Evolutionary conservation across 192 early-diverging fungal species (phyloP).

Genomic region (Phlyctochytrium arcticum): DNA sequence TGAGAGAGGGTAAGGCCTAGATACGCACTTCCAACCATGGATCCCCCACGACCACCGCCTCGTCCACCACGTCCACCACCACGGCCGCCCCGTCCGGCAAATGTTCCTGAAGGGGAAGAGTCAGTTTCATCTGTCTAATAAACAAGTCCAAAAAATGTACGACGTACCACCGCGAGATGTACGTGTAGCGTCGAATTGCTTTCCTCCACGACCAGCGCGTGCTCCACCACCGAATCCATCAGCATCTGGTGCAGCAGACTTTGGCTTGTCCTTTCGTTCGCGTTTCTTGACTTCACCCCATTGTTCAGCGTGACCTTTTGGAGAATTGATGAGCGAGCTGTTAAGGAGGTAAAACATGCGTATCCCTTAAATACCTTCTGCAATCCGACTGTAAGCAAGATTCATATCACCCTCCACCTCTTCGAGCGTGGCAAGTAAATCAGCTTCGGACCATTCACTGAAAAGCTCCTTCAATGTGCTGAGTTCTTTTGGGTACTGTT

Average conservation of each 20-base stretch:
- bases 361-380: slow-evolving; percentile 57
- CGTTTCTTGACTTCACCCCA: slow-evolving; percentile 86
- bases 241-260: slow-evolving; percentile 2
- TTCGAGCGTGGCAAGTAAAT: slow-evolving; percentile 78
- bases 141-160: not conserved
- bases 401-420: slow-evolving; percentile 87
- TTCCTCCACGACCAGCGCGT: not conserved
- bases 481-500: slow-evolving; percentile 27
- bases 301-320: slow-evolving; percentile 68
- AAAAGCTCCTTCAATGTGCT: slow-evolving; percentile 37
- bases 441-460: slow-evolving; percentile 79
- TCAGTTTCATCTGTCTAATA: not conserved
- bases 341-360: not conserved
- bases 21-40: slow-evolving; percentile 31
- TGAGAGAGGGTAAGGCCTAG: too few relatives aligned
- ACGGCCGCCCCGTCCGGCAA: slow-evolving; percentile 51
- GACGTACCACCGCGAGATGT: slow-evolving; percentile 57
- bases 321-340: slow-evolving; percentile 12
- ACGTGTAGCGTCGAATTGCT: not conserved
- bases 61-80: slow-evolving; percentile 64
- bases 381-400: slow-evolving; percentile 71
- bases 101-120: slow-evolving; percentile 18
- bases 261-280: slow-evolving; percentile 57
- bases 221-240: not conserved
- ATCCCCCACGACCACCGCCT: slow-evolving; percentile 46